Base-by-base conservation (phyloP, 1,139 yeast species). In the Scheffersomyces cryptocercus region DNA sequence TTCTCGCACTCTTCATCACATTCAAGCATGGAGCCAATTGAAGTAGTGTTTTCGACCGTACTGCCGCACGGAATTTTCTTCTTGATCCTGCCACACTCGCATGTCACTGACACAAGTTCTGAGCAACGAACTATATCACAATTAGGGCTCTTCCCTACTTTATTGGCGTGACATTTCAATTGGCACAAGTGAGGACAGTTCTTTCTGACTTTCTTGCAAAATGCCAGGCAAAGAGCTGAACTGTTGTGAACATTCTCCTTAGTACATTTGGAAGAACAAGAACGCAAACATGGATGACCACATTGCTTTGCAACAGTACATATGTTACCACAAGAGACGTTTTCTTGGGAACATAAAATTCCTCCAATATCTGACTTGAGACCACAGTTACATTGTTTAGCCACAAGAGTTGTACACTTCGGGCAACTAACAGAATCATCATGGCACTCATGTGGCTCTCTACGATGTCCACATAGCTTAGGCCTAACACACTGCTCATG, bases 401-500 rank as follows among this genome's bases (percentile, higher is more conserved):
- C 70, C 7, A 87, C 86, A 11, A 82, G 62, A 28, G 71, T 72
- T 1, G 95, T 88, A 65, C 98, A 90, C 49, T 81, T 83, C 0
- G 96, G 95, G 61, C 98, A 90, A 3, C 65, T 56, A 5, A 67
- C 72, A 36, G 71, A 69, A 51, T 82, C 84, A 14, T 71, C 79
- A 59, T 90, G 98, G 58, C 98, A 90, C 35, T 74, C 69, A 58
- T 90, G 98, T 14, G 77, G 73, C 57, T 85, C 87, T 11, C 79
- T 80, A 7, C 77, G 68, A 62, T 90, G 98, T 0, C 96, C 96
- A 72, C 98, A 90, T 0, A 64, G 51, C 20, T 79, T 76, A 1
- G 68, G 70, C 42, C 90, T 70, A 3, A 70, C 67, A 64, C 97
- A 90, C 49, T 81, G 91, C 49, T 81, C 77, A 28, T 70, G 73